phyloP scores from a whole-genome alignment of 805 yeast species.

The Wickerhamiella domercqiae region DNA sequence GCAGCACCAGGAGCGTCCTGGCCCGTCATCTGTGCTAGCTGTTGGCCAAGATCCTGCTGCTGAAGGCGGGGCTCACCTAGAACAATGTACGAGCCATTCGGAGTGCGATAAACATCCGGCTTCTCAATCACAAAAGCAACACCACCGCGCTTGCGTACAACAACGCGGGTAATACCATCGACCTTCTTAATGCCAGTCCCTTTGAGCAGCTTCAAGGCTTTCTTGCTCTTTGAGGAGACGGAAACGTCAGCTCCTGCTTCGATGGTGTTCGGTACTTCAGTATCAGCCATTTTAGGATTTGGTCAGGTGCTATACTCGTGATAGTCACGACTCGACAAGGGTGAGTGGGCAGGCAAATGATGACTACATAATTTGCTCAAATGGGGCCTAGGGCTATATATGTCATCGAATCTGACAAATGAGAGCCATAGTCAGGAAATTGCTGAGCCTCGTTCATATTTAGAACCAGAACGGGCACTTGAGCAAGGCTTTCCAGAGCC shows the following conservation, averaged over 20 bases:
- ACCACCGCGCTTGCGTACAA: slow-evolving; percentile 87
- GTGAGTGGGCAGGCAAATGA: too few relatives aligned
- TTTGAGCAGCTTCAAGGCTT: slow-evolving; percentile 80
- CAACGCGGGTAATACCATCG: slow-evolving; percentile 87
- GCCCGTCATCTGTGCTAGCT: slow-evolving; percentile 37
- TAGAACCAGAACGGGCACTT: too few relatives aligned
- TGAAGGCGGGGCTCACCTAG: slow-evolving; percentile 91
- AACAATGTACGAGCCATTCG: slow-evolving; percentile 87
- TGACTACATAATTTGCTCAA: too few relatives aligned
- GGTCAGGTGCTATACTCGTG: too few relatives aligned
- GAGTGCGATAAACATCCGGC: slow-evolving; percentile 91
- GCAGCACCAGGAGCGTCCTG: slow-evolving; percentile 26
- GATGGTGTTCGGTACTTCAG: slow-evolving; percentile 37
- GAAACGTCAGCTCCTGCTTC: slow-evolving; percentile 63
- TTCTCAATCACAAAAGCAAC: slow-evolving; percentile 76
- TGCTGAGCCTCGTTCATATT: too few relatives aligned
- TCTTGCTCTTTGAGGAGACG: slow-evolving; percentile 75
- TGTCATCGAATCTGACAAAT: too few relatives aligned
- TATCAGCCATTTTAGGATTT: neutral
- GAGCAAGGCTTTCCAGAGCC: too few relatives aligned
- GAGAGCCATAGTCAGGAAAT: too few relatives aligned
- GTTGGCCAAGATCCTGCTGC: slow-evolving; percentile 70
- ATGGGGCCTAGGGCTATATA: too few relatives aligned
- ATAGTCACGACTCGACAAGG: too few relatives aligned
- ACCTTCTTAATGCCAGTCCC: slow-evolving; percentile 82